Conservation (phyloP, 2,329 filamentous ascomycete genomes). For the Mollisiaceae sp. region DNA sequence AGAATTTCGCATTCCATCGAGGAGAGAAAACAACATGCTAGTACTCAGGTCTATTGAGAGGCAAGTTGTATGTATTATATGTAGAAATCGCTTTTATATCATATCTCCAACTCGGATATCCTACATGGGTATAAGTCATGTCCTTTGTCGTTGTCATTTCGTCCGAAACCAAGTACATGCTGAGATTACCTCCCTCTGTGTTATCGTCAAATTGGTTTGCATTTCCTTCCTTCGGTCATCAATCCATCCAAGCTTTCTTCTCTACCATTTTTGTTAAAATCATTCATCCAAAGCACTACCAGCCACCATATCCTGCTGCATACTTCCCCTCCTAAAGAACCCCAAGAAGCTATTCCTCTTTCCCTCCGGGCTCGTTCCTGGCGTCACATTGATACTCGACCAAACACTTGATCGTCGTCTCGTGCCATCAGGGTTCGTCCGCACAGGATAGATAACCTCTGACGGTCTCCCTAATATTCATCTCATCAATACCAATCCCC, state of each 20-base stretch:
- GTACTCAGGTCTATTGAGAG: constrained; percentile 13
- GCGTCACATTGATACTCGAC: constrained; percentile 20
- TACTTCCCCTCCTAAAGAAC: constrained; percentile 31
- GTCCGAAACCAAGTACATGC: not conserved
- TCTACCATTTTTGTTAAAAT: not conserved
- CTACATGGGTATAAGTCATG: constrained; percentile 5
- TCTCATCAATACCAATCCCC: constrained; percentile 7
- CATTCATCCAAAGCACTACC: not conserved
- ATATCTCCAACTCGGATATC: not conserved
- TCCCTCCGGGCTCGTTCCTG: constrained; percentile 27
- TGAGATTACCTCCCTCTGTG: not conserved
- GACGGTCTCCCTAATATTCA: constrained; percentile 37
- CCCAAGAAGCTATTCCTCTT: constrained; percentile 29
- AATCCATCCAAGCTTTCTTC: constrained; percentile 16
- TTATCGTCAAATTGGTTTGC: not conserved
- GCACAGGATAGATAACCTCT: constrained; percentile 36
- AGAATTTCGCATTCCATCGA: constrained; percentile 31
- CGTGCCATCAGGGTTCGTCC: constrained; percentile 31
- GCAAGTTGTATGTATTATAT: not conserved
- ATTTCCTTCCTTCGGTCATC: constrained; percentile 14
- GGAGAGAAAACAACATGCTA: constrained; percentile 17
- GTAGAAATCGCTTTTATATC: constrained; percentile 16
- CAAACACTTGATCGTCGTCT: constrained; percentile 35
- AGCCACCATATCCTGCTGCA: not conserved
- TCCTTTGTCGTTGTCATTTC: constrained; percentile 3